Evolutionary conservation across 768 basidiomycete species (phyloP).

Genomic region (Collybia nuda): DNA sequence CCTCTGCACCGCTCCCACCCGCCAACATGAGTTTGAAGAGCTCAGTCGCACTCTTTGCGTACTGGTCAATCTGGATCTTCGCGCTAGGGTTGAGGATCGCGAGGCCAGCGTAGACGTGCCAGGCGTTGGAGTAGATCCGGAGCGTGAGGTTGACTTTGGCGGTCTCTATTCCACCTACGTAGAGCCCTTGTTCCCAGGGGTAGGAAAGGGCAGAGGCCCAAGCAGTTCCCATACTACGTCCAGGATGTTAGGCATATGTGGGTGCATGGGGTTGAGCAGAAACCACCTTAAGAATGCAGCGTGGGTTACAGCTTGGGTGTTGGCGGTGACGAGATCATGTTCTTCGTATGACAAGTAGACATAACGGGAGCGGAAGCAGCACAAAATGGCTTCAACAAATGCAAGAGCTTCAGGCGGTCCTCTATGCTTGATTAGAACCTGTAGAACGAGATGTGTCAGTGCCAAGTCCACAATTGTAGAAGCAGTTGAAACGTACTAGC

Average conservation of each 20-base stretch:
- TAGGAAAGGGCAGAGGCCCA: constrained; percentile 79
- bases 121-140: constrained; percentile 95
- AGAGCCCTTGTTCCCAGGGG: constrained; percentile 95
- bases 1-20: constrained; percentile 36
- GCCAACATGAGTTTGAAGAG: constrained; percentile 95
- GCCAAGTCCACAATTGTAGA: not conserved
- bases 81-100: constrained; percentile 96
- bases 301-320: constrained; percentile 97
- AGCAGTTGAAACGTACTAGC: constrained; percentile 55
- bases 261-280: not conserved
- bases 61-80: constrained; percentile 86
- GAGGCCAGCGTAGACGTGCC: constrained; percentile 99
- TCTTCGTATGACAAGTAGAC: constrained; percentile 96
- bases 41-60: constrained; percentile 79
- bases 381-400: constrained; percentile 81
- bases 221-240: constrained; percentile 91
- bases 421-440: constrained; percentile 91
- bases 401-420: constrained; percentile 69
- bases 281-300: constrained; percentile 91
- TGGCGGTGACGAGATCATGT: constrained; percentile 94
- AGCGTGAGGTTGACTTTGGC: constrained; percentile 97
- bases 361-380: constrained; percentile 77
- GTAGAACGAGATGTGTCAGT: constrained; percentile 1
- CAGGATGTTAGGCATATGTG: not conserved
- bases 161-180: constrained; percentile 96